Evolutionary conservation across 495 filamentous ascomycete genomes (phyloP).

Genomic region (Pseudotulostoma volvatum): DNA sequence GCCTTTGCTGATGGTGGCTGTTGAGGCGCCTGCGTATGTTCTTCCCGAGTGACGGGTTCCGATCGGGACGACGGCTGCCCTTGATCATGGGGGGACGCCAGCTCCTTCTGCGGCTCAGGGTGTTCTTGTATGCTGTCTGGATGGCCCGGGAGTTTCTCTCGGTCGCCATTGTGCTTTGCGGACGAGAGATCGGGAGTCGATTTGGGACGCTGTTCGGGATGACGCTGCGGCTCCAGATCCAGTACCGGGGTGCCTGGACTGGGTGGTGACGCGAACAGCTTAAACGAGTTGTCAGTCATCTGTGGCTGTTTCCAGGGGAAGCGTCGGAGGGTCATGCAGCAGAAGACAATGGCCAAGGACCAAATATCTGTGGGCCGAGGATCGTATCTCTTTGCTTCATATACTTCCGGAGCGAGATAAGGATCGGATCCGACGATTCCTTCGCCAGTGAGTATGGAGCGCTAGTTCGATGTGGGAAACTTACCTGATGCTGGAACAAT

Average conservation of each 20-base stretch:
- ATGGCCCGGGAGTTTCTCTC: slow-evolving; percentile 2
- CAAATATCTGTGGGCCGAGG: slow-evolving; percentile 90
- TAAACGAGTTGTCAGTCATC: slow-evolving; percentile 83
- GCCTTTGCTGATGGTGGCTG: slow-evolving; percentile 8
- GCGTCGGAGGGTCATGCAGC: slow-evolving; percentile 90
- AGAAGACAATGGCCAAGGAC: slow-evolving; percentile 97
- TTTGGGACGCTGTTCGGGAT: slow-evolving; percentile 16
- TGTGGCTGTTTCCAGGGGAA: slow-evolving; percentile 97
- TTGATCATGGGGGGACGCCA: slow-evolving; percentile 6
- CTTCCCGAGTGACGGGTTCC: slow-evolving; percentile 3
- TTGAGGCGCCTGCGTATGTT: slow-evolving; percentile 3
- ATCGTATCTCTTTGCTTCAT: slow-evolving; percentile 87
- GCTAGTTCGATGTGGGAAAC: no score
- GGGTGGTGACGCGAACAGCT: slow-evolving; percentile 72
- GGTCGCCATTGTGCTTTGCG: slow-evolving; percentile 1
- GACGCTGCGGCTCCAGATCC: slow-evolving; percentile 28
- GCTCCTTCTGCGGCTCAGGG: no score
- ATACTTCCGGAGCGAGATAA: slow-evolving; percentile 93
- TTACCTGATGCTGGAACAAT: slow-evolving; percentile 75
- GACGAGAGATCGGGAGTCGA: slow-evolving; percentile 22
- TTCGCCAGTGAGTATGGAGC: no score
- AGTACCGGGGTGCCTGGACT: slow-evolving; percentile 32
- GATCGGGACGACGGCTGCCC: not conserved
- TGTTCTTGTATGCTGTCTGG: not conserved
- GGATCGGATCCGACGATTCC: slow-evolving; percentile 97